These are phyloP conservation scores for Melampsora larici-populina DNA, from an alignment of 1,284 basidiomycete genomes.

Conservation along the genomic window DNA sequence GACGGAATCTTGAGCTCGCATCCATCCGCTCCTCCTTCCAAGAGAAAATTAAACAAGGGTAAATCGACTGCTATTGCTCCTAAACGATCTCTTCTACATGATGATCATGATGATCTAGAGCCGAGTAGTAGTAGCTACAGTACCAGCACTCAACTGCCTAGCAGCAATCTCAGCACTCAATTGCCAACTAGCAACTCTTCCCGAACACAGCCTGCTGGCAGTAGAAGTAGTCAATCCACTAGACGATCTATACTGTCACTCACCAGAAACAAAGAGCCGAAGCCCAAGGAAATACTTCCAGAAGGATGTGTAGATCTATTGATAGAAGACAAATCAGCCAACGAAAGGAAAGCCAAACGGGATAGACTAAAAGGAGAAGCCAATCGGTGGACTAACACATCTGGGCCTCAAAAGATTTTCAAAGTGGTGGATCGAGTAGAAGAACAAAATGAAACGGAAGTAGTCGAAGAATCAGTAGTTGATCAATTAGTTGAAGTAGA, in stretches of 20 bases:
- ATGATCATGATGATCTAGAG: neutral
- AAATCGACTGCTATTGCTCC: neutral
- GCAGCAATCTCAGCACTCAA: neutral
- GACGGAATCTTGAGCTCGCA: constrained; percentile 37
- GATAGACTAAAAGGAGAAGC: constrained; percentile 39
- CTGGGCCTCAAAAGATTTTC: constrained; percentile 28
- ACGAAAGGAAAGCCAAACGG: constrained; percentile 2
- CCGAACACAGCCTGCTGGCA: neutral
- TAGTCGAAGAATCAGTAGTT: neutral
- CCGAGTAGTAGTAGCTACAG: too few species aligned
- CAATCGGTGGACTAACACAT: constrained; percentile 28
- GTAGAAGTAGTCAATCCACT: neutral
- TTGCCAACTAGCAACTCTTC: neutral
- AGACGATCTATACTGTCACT: neutral
- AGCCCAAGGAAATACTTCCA: neutral
- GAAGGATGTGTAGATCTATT: constrained; percentile 36
- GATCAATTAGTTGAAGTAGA: constrained; percentile 11
- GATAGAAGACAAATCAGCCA: constrained; percentile 20
- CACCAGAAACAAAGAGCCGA: neutral
- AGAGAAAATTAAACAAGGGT: neutral
- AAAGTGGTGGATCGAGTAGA: neutral
- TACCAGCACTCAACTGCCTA: too few species aligned
- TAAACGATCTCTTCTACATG: constrained; percentile 13
- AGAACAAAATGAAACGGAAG: neutral
- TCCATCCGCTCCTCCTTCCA: constrained; percentile 17